Evolutionary conservation across 2,329 filamentous ascomycete species (phyloP), one percentile per base, ranked within the genome.

Genomic region (Cladosporium oxysporum): DNA sequence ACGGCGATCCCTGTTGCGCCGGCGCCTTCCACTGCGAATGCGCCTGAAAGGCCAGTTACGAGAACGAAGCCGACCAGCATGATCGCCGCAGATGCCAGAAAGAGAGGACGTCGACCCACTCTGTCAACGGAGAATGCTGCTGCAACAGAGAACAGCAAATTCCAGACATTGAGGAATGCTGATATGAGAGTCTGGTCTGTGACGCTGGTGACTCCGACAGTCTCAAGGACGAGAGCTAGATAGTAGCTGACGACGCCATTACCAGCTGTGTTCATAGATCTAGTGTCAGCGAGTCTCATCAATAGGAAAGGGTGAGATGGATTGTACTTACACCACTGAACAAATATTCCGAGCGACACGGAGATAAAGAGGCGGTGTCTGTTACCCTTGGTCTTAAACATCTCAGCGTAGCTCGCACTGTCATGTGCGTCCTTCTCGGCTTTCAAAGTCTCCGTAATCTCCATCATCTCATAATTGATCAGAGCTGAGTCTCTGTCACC

Each of bases 381-480:
- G 71, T 86, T 87, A 47, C 82, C 84, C 21, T 78, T 77, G 2
- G 80, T 83, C 55, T 77, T 65, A 84, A 90, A 71, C 70, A 90
- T 76, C 72, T 88, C 85, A 0, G 85, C 70, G 37, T 80, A 65
- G 44, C 63, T 65, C 5, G 63, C 63, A 16, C 63, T 65, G 31
- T 52, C 35, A 28, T 65, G 63, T 33, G 63, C 63, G 11, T 60
- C 55, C 26, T 52, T 60, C 31, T 65, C 63, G 21, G 50, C 35
- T 18, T 2, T 79, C 72, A 88, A 83, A 0, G 86, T 86, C 4
- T 82, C 80, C 59, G 83, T 78, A 69, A 89, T 89, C 72, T 89
- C 85, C 0, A 82, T 82, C 71, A 87, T 83, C 71, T 89, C 87
- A 7, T 84, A 84, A 64, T 81, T 80, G 47, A 87, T 84, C 14